phyloP scores from a whole-genome alignment of 2,329 filamentous ascomycete genomes.

The Aspergillus sergii region DNA sequence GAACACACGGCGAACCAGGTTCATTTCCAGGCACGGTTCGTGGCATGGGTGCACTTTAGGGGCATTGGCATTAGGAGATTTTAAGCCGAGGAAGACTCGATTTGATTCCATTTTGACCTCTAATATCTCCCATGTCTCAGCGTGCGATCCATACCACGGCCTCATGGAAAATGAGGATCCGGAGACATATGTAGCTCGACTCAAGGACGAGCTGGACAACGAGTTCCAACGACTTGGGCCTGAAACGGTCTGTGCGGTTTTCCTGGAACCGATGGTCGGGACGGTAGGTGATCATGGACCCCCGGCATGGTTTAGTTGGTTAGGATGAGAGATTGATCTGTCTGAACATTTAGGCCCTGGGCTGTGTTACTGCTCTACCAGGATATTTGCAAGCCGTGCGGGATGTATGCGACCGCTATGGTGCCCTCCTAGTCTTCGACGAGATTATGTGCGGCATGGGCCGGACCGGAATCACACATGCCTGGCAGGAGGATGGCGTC shows the following conservation, averaged over 20 bases:
- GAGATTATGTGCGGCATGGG: conserved; percentile 66
- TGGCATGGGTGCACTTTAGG: conserved; percentile 73
- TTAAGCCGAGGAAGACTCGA: conserved; percentile 58
- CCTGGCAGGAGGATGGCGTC: conserved; percentile 56
- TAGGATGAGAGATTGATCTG: background rate
- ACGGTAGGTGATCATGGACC: conserved; percentile 44
- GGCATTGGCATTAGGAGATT: conserved; percentile 66
- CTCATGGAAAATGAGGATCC: conserved; percentile 53
- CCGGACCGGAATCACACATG: conserved; percentile 46
- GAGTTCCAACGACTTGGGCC: conserved; percentile 66
- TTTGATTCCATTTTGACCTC: conserved; percentile 61
- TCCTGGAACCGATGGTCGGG: conserved; percentile 71
- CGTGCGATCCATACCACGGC: conserved; percentile 66
- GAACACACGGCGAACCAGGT: conserved; percentile 57
- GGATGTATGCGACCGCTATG: conserved; percentile 67
- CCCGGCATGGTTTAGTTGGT: background rate
- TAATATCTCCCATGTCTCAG: conserved; percentile 61
- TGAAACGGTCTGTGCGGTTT: conserved; percentile 67
- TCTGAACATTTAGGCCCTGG: conserved; percentile 47
- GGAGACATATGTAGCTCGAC: conserved; percentile 58
- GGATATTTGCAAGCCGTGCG: conserved; percentile 70
- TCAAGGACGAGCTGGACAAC: conserved; percentile 65
- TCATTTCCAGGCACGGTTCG: conserved; percentile 64
- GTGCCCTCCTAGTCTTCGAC: conserved; percentile 70
- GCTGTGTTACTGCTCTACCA: conserved; percentile 63